Evolutionary conservation across 2,329 filamentous ascomycete species (phyloP).

Genomic region (Aspergillus tanneri): DNA sequence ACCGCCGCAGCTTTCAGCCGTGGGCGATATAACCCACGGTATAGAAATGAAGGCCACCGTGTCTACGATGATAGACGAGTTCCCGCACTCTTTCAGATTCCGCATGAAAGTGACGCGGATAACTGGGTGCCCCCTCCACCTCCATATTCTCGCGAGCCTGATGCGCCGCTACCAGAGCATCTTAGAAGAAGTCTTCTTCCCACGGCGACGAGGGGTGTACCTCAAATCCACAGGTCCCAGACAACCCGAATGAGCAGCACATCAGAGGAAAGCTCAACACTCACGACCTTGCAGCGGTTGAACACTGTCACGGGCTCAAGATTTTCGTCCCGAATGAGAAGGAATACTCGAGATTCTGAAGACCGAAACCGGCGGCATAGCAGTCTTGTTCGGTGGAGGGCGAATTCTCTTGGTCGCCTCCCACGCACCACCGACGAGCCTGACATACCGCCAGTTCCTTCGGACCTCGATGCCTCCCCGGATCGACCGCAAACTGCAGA

Average conservation of each 20-base stretch:
- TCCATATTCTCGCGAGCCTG: conserved; percentile 57
- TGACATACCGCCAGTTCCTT: conserved; percentile 1
- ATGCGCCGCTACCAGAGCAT: conserved; percentile 39
- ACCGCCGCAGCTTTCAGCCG: conserved; percentile 72
- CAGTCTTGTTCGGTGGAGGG: conserved; percentile 14
- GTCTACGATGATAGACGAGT: conserved; percentile 44
- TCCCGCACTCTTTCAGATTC: conserved; percentile 55
- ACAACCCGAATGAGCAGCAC: conserved; percentile 28
- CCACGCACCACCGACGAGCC: conserved; percentile 4
- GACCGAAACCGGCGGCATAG: conserved; percentile 14
- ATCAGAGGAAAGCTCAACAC: conserved; percentile 21
- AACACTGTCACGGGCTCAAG: conserved; percentile 26
- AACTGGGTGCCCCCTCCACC: conserved; percentile 86
- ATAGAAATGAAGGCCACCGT: conserved; percentile 22
- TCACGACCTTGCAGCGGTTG: conserved; percentile 29
- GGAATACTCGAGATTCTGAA: conserved; percentile 20
- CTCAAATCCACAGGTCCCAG: conserved; percentile 23
- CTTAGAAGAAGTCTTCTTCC: conserved; percentile 37
- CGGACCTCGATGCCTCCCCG: neutral
- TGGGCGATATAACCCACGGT: conserved; percentile 60
- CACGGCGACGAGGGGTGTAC: conserved; percentile 14
- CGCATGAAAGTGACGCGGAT: conserved; percentile 83
- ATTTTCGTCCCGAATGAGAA: conserved; percentile 18
- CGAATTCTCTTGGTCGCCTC: conserved; percentile 7
- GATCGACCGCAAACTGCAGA: neutral